Evolutionary conservation across 2,329 filamentous ascomycete genomes (phyloP).

Genomic region (Calonectria pseudoreteaudii): DNA sequence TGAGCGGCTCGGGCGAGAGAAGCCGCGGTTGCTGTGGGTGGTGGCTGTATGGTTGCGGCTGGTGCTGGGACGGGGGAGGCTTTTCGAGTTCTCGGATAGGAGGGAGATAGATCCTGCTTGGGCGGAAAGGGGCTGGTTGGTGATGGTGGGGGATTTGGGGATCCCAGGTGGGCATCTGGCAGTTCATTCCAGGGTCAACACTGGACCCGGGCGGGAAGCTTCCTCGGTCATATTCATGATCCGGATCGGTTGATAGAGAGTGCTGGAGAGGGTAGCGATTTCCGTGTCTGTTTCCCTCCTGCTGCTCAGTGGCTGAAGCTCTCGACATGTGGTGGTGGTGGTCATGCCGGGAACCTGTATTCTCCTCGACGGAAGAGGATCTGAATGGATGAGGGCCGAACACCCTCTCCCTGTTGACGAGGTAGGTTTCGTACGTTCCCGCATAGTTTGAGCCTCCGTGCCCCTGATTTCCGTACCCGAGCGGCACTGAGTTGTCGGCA

Average conservation of each 20-base stretch:
- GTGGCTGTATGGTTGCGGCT: neutral
- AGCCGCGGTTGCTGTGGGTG: neutral
- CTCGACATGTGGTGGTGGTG: neutral
- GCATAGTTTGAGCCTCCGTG: neutral
- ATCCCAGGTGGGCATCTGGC: neutral
- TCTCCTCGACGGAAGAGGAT: neutral
- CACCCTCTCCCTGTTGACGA: neutral
- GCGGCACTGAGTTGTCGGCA: neutral
- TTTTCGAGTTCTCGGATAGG: neutral
- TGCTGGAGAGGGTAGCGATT: neutral
- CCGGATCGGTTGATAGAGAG: neutral
- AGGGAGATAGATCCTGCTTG: neutral
- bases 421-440: neutral
- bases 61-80: neutral
- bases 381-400: slow-evolving; percentile 5
- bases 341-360: neutral
- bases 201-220: neutral
- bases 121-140: neutral
- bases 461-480: neutral
- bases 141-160: neutral
- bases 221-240: neutral
- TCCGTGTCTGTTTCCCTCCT: neutral
- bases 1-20: neutral
- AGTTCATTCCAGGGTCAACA: neutral
- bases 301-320: neutral